Base-by-base conservation (phyloP, 2,329 filamentous ascomycete species). In the Pseudocercospora vitis region DNA sequence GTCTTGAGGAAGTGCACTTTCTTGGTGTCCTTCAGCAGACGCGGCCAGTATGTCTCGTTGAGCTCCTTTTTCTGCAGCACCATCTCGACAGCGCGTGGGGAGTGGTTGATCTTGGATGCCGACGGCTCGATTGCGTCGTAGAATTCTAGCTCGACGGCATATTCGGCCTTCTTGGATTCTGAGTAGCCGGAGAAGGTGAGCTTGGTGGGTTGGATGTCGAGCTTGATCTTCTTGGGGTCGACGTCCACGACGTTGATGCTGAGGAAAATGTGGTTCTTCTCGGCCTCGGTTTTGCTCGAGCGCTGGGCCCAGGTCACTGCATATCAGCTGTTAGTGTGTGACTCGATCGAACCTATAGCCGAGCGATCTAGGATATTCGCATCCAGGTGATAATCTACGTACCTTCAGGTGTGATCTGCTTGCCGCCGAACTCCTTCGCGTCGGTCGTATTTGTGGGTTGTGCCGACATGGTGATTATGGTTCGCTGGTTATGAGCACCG, bases 241-340 rank as follows among this genome's bases (percentile, higher is more conserved):
- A 96, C 87, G 72, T 99, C 94, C 65, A 91, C 83, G 47, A 91
- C 91, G 67, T 84, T 83, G 77, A 99, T 89, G 71, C 89, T 95
- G 64, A 99, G 82, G 80, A 91, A 95, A 81, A 99, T 78, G 78
- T 90, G 89, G 82, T 99, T 99, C 81, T 91, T 95, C 73, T 86
- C 81, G 52, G 88, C 73, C 51, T 96, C 91, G 64, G 79, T 79
- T 65, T 75, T 78, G 70, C 86, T 94, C 42, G 92, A 97, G 80
- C 94, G 91, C 81, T 99, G 94, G 63, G 94, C 92, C 94, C 94
- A 99, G 75, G 91, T 88, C 67, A 99, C 94, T 97, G 68, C 55
- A 60, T 2, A 3, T 11, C 35, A 53, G 45, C 48, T 61, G 62
- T 68, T 55, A 66, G 61, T 46, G 39, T 50, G 44, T n/a, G 46